Evolutionary conservation across 2,329 filamentous ascomycete species (phyloP), one percentile per base, ranked within the genome.

Genomic region (Fusarium avenaceum): DNA sequence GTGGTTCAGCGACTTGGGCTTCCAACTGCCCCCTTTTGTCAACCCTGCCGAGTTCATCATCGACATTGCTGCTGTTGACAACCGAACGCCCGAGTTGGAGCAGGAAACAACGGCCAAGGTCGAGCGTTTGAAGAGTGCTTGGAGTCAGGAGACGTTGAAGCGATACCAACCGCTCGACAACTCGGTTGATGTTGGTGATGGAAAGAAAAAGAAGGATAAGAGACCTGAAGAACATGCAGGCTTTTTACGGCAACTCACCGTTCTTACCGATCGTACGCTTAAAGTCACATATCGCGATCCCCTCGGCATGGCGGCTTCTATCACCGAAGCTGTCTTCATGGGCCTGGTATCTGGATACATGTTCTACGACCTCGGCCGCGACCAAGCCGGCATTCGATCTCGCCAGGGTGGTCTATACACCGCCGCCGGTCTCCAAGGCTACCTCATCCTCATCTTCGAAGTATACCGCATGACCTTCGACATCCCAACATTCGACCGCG

Each of bases 21-120:
- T 90, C 66, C 79, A 85, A 14, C 79, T 93, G 44, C 91, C 90
- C 1, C 80, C 87, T 0, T 93, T 93, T 70, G 90, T 92, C 45
- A 94, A 94, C 70, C 92, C 92, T 0, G 92, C 92, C 3, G 92
- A 94, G 69, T 91, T 90, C 73, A 77, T 93, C 49, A 90, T 94
- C 56, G 92, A 94, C 68, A 82, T 92, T 32, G 89, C 91, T 2
- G 91, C 92, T 7, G 82, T 93, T 13, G 92, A 94, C 72, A 92
- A 89, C 71, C 86, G 92, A 7, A 89, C 87, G 0, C 83, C 86
- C 0, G 89, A 92, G 69, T 80, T 90, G 6, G 92, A 94, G 73
- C 78, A 80, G 15, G 82, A 84, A 35, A 91, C 87, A 0, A 82
- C 82, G 15, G 79, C 81, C 2, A 84, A 91, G 10, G 89, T 94